Conservation (phyloP, 306 rosid species). For the Macrotyloma uniflorum region DNA sequence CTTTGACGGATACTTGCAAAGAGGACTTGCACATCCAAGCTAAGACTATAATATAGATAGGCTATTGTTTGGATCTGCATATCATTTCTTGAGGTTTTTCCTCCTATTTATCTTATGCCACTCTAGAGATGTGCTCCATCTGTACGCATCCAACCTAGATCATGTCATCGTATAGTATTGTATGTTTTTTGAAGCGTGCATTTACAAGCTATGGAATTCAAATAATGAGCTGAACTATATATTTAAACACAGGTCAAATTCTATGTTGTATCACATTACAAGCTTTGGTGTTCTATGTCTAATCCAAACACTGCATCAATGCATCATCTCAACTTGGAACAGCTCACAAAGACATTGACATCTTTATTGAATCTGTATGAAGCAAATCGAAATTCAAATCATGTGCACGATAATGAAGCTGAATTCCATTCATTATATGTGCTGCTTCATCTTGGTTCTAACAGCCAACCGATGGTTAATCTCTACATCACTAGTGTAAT, state of each 20-base stretch:
- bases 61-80: not conserved
- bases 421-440: conserved; percentile 83
- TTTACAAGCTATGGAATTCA: not conserved
- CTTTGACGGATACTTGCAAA: not conserved
- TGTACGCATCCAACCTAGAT: conserved; percentile 5
- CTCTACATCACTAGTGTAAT: conserved; percentile 47
- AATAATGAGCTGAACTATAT: conserved; percentile 13
- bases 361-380: conserved; percentile 73
- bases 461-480: conserved; percentile 66
- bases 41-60: no score
- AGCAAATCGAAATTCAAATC: conserved; percentile 51
- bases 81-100: not conserved
- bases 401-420: conserved; percentile 70
- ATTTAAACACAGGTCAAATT: conserved; percentile 70
- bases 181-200: conserved; percentile 14
- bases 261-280: conserved; percentile 75
- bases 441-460: conserved; percentile 84
- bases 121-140: not conserved
- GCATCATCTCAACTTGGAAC: conserved; percentile 88
- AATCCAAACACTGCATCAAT: conserved; percentile 66
- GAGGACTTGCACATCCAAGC: not conserved
- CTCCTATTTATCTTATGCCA: not conserved
- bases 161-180: not conserved
- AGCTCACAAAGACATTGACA: conserved; percentile 79
- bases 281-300: conserved; percentile 53